Base-by-base conservation (phyloP, 768 basidiomycete genomes). In the Lepiota venenata region DNA sequence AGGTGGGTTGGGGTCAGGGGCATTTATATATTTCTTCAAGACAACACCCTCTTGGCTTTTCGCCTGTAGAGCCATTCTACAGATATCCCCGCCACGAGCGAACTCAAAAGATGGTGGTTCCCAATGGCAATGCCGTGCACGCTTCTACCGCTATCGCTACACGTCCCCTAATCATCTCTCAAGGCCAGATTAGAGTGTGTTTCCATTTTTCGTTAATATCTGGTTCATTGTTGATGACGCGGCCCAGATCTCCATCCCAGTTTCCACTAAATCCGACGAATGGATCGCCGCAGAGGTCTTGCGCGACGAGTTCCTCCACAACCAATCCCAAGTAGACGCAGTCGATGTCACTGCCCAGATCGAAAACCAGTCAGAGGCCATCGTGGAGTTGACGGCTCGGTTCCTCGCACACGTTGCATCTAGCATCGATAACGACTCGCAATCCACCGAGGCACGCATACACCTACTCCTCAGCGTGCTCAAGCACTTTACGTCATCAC, bases 211-310 rank as follows among this genome's bases (percentile, higher is more conserved):
- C 15, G 47, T 27, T 43, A 43, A 51, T 41, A 20, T 53, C 39
- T 25, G 48, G 43, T 50, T 47, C 55, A 35, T 45, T 50, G 25
- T 43, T 54, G 45, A 36, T 35, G 53, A 53, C 32, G 40, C 46
- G 60, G 22, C 16, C 12, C 59, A 93, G 91, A 70, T 96, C 57
- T 87, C 89, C 58, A 85, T 98, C 69, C 93, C 91, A 43, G 89
- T 97, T 55, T 86, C 92, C 43, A 85, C 90, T n/a, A 73, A 75
- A 37, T 59, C 76, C 60, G 84, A 93, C 69, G 84, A 92, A 70
- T 97, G 95, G 94, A 91, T 93, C 65, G 81, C 85, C 50, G 93
- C 94, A 48, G 93, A 96, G 73, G 84, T 94, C 64, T 82, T 96
- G 54, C 79, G 89, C 64, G 93, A 97, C 64, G 91, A 94, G 56